Percentiles rank a stretch among this genome's conserved stretches.
Conservation (phyloP, 179 eudicot species). For the Camellia oleifera region DNA sequence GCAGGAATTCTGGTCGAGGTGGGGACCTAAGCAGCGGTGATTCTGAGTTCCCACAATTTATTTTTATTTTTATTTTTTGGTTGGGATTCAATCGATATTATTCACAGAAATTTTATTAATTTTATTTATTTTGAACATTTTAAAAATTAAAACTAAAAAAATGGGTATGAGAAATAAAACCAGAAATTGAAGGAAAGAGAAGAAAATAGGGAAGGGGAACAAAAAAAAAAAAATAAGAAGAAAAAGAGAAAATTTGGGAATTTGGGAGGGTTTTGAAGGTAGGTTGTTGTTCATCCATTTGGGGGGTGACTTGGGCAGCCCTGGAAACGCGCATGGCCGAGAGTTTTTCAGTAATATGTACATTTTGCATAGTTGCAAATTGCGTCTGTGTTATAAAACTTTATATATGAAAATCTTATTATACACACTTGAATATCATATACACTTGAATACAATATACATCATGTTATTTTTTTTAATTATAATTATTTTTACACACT, state of each 20-base stretch:
- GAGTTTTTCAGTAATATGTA: neutral
- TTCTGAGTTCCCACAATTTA: slow-evolving; percentile 28
- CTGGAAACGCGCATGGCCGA: slow-evolving; percentile 25
- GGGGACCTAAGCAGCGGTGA: neutral
- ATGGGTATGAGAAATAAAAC: no score
- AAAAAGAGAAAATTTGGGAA: neutral
- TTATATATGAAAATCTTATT: no score
- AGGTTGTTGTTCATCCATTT: neutral
- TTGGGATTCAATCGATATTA: neutral
- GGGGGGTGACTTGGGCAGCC: neutral
- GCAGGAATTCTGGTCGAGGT: slow-evolving; percentile 37
- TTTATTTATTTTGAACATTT: neutral
- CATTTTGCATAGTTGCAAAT: no score
- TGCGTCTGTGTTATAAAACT: no score
- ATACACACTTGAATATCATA: no score
- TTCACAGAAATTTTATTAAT: neutral
- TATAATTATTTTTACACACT: no score
- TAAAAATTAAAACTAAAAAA: neutral
- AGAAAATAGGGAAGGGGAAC: neutral
- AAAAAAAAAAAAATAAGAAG: no score
- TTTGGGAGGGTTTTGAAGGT: neutral
- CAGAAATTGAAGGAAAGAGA: neutral
- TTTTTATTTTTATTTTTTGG: neutral
- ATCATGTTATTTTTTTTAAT: no score
- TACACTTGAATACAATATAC: no score